These are phyloP conservation scores for Acaromyces ingoldii DNA, from an alignment of 1,284 basidiomycete genomes.

Conservation along the genomic window DNA sequence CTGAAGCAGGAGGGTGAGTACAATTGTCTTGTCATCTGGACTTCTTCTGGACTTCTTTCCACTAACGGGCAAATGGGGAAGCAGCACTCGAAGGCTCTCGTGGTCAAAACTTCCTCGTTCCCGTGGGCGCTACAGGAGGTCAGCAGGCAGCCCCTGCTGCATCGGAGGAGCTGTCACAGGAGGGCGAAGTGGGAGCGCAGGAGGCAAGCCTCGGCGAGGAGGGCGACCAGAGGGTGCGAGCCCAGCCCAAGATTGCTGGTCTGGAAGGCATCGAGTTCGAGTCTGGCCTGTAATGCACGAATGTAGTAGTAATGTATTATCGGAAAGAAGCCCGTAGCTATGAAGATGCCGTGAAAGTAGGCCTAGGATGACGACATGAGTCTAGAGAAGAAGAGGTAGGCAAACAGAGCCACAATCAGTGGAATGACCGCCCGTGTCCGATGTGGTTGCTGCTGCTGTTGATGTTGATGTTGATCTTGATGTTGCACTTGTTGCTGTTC, in stretches of 20 bases:
- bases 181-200: neutral
- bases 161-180: neutral
- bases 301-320: too few relatives aligned
- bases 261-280: slow-evolving; percentile 5
- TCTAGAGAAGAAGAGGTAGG: slow-evolving; percentile 7
- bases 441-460: neutral
- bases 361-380: too few relatives aligned
- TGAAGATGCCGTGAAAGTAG: too few relatives aligned
- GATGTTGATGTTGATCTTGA: neutral
- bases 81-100: neutral
- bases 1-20: slow-evolving; percentile 1
- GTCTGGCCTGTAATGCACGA: neutral
- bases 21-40: neutral
- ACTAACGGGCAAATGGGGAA: too few relatives aligned
- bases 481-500: too few relatives aligned
- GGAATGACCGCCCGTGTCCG: slow-evolving; percentile 3
- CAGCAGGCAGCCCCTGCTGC: neutral
- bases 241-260: neutral
- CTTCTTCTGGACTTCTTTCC: neutral
- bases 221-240: slow-evolving; percentile 1
- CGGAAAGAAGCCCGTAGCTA: too few relatives aligned
- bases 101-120: neutral
- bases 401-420: slow-evolving; percentile 4
- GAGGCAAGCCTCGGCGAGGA: slow-evolving; percentile 5
- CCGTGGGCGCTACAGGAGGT: neutral